Evolutionary conservation across 2,329 filamentous ascomycete species (phyloP).

Genomic region (Chlorencoelia australis): DNA sequence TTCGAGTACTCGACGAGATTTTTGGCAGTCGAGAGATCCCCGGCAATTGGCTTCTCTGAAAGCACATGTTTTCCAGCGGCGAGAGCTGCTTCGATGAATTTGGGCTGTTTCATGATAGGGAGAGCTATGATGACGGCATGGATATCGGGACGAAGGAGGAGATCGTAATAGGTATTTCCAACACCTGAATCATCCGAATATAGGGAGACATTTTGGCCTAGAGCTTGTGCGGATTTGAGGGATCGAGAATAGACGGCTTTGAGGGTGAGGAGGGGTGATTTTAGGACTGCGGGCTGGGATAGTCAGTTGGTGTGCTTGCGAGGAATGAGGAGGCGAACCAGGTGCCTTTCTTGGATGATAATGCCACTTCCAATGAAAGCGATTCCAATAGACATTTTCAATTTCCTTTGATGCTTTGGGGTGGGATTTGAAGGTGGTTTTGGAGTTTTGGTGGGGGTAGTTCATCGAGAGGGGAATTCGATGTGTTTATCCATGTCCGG

Average conservation of each 20-base stretch:
- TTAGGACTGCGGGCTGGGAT: constrained; percentile 46
- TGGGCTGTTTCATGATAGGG: constrained; percentile 39
- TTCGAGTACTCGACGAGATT: constrained; percentile 39
- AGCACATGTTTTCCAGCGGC: constrained; percentile 43
- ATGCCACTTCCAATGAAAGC: constrained; percentile 55
- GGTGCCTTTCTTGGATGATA: constrained; percentile 48
- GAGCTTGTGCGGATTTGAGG: constrained; percentile 23
- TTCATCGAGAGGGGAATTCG: too few relatives aligned
- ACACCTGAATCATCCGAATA: constrained; percentile 26
- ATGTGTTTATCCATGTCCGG: too few relatives aligned
- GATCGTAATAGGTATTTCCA: constrained; percentile 34
- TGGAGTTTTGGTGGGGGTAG: too few relatives aligned
- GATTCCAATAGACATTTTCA: constrained; percentile 36
- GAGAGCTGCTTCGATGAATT: constrained; percentile 39
- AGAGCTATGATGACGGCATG: constrained; percentile 33
- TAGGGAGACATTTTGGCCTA: constrained; percentile 32
- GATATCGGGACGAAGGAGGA: constrained; percentile 25
- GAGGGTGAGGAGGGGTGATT: constrained; percentile 39
- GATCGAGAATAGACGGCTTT: constrained; percentile 35
- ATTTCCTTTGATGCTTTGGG: too few relatives aligned
- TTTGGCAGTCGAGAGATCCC: constrained; percentile 36
- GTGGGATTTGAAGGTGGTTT: too few relatives aligned
- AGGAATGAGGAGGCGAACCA: constrained; percentile 30
- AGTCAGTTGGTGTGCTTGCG: constrained; percentile 10
- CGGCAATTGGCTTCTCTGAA: constrained; percentile 44